Percentiles rank a stretch among this genome's conserved stretches.
Evolutionary conservation across 108 stramenopile genomes (phyloP).

Genomic region (Nitzschia sp.): DNA sequence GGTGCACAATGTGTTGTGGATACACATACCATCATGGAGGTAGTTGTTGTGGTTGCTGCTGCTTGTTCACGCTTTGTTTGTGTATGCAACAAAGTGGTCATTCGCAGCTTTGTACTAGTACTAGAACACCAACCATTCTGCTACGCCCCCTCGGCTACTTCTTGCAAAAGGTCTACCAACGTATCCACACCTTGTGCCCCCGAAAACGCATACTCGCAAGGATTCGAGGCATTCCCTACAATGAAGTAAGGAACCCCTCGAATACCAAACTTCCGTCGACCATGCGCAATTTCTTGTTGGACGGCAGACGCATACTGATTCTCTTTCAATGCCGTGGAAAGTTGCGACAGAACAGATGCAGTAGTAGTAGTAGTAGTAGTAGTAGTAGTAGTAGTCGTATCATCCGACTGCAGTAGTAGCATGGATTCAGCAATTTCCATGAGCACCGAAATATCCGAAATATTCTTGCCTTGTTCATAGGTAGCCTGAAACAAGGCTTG

Average conservation of each 20-base stretch:
- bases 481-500: conserved; percentile 61
- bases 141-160: conserved; percentile 41
- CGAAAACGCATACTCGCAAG: conserved; percentile 57
- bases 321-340: conserved; percentile 12
- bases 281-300: conserved; percentile 49
- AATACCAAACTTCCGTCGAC: conserved; percentile 55
- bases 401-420: conserved; percentile 32
- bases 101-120: no score
- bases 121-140: no score
- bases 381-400: no score
- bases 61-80: no score
- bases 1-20: no score
- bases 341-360: no score
- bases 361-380: no score
- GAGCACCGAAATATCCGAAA: conserved; percentile 51
- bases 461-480: conserved; percentile 67
- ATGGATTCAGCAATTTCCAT: conserved; percentile 30
- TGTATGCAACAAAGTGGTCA: no score
- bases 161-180: conserved; percentile 58
- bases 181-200: conserved; percentile 60
- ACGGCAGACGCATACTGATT: conserved; percentile 47
- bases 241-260: conserved; percentile 64
- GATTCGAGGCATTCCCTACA: conserved; percentile 12
- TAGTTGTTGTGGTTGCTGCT: no score
- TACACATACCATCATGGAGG: no score